A percentile compares a stretch with the other conserved stretches of the same genome.
phyloP scores from a whole-genome alignment of 148 eudicot species.

The Mesembryanthemum crystallinum region DNA sequence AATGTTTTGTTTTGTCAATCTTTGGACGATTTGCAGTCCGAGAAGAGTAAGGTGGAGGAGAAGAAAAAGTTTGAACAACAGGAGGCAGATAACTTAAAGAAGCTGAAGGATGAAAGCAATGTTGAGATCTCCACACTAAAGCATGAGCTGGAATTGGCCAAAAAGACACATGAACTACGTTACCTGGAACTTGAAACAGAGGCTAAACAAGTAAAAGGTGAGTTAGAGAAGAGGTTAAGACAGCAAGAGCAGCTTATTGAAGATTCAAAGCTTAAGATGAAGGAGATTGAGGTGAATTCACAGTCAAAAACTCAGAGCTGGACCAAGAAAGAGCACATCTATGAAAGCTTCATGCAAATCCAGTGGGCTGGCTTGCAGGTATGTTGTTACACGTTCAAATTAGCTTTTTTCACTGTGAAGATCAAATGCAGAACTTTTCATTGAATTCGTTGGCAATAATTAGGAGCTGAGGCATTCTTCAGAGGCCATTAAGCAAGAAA shows the following conservation, averaged over 20 bases:
- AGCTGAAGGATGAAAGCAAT: constrained; percentile 45
- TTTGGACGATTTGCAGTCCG: constrained; percentile 18
- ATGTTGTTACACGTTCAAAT: constrained; percentile 15
- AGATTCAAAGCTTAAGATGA: constrained; percentile 47
- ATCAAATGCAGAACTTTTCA: constrained; percentile 13
- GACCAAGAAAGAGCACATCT: constrained; percentile 61
- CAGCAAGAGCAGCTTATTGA: constrained; percentile 41
- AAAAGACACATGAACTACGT: constrained; percentile 46
- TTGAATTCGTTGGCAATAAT: constrained; percentile 22
- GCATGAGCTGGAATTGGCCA: constrained; percentile 48
- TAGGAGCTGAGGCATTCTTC: constrained; percentile 82
- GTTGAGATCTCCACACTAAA: constrained; percentile 34
- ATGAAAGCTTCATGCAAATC: constrained; percentile 49
- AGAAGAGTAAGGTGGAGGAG: constrained; percentile 30
- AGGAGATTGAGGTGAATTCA: constrained; percentile 55
- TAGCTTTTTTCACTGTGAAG: constrained; percentile 11
- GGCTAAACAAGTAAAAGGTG: constrained; percentile 36
- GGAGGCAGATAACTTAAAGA: constrained; percentile 37
- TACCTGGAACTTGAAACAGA: constrained; percentile 43
- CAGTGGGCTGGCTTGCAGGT: constrained; percentile 74
- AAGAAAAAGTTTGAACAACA: constrained; percentile 48
- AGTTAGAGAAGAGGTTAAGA: constrained; percentile 55
- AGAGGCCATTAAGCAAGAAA: constrained; percentile 64
- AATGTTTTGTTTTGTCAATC: constrained; percentile 10
- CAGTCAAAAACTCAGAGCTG: constrained; percentile 43